Evolutionary conservation across 2,329 filamentous ascomycete species (phyloP).

Genomic region (Bimuria novae-zelandiae): DNA sequence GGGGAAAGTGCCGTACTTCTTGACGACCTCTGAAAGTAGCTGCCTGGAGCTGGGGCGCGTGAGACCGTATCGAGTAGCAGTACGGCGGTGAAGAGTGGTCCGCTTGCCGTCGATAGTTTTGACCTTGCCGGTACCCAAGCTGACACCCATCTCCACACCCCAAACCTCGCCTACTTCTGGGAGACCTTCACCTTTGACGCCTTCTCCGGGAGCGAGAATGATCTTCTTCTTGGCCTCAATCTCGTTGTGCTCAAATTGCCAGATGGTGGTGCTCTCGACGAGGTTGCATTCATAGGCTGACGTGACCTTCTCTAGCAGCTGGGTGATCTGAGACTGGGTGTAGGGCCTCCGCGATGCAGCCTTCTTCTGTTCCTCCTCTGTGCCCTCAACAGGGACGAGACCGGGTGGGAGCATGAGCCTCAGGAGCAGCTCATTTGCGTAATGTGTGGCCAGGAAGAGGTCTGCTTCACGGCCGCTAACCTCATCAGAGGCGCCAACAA

Average conservation of each 20-base stretch:
- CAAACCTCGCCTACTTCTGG: slow-evolving; percentile 92
- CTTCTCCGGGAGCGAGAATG: slow-evolving; percentile 83
- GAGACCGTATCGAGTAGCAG: slow-evolving; percentile 85
- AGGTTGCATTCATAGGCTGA: slow-evolving; percentile 90
- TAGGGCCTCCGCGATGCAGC: slow-evolving; percentile 77
- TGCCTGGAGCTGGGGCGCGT: slow-evolving; percentile 94
- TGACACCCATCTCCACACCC: slow-evolving; percentile 96
- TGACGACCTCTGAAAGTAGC: slow-evolving; percentile 90
- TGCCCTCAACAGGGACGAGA: slow-evolving; percentile 71
- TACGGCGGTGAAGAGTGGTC: slow-evolving; percentile 90
- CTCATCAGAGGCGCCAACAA: slow-evolving; percentile 69
- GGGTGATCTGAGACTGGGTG: slow-evolving; percentile 84
- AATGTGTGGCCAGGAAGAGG: slow-evolving; percentile 87
- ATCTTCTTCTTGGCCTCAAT: slow-evolving; percentile 99
- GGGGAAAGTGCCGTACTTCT: slow-evolving; percentile 97
- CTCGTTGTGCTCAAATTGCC: slow-evolving; percentile 95
- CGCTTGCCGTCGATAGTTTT: slow-evolving; percentile 82
- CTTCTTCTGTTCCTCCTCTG: slow-evolving; percentile 95
- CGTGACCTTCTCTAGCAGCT: slow-evolving; percentile 86
- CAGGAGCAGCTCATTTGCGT: slow-evolving; percentile 92
- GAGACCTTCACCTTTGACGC: slow-evolving; percentile 85
- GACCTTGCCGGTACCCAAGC: slow-evolving; percentile 88
- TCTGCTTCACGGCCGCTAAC: slow-evolving; percentile 81
- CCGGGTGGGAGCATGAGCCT: slow-evolving; percentile 92
- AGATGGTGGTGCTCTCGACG: slow-evolving; percentile 97